phyloP scores from a whole-genome alignment of 148 eudicot species.

The Amaranthus hypochondriacus region DNA sequence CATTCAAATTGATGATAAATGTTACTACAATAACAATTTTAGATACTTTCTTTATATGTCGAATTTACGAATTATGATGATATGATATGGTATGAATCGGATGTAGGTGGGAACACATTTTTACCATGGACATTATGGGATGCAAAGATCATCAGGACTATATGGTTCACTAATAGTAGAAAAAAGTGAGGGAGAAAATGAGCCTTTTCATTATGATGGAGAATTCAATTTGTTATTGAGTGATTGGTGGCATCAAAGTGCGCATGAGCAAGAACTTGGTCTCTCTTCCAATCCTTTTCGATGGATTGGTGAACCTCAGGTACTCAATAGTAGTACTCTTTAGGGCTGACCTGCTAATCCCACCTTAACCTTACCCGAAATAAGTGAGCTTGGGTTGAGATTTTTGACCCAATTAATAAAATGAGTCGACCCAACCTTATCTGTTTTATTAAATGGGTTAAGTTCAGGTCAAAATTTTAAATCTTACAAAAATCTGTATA shows the following conservation, averaged over 20 bases:
- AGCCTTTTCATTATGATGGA: slow-evolving; percentile 64
- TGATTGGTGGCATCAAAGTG: slow-evolving; percentile 75
- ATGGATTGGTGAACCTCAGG: slow-evolving; percentile 95
- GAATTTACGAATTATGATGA: neutral
- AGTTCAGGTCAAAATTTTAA: too few relatives aligned
- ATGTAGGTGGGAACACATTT: slow-evolving; percentile 78
- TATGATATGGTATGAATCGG: neutral
- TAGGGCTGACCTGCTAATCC: too few relatives aligned
- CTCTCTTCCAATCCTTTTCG: slow-evolving; percentile 63
- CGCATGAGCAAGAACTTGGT: slow-evolving; percentile 53
- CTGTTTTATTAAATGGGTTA: too few relatives aligned
- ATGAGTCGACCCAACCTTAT: too few relatives aligned
- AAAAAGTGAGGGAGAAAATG: slow-evolving; percentile 48
- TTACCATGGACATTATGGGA: slow-evolving; percentile 89
- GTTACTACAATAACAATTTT: too few relatives aligned
- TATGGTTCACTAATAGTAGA: slow-evolving; percentile 82
- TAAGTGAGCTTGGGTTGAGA: too few relatives aligned
- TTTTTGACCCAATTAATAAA: too few relatives aligned
- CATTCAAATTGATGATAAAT: too few relatives aligned
- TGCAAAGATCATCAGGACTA: slow-evolving; percentile 87
- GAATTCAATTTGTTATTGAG: slow-evolving; percentile 62
- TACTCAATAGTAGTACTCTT: slow-evolving; percentile 1
- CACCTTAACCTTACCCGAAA: too few relatives aligned
- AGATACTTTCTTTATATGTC: too few relatives aligned
- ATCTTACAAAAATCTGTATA: too few relatives aligned